Base-by-base conservation (phyloP, 768 basidiomycete genomes). In the Hypholoma sublateritium region DNA sequence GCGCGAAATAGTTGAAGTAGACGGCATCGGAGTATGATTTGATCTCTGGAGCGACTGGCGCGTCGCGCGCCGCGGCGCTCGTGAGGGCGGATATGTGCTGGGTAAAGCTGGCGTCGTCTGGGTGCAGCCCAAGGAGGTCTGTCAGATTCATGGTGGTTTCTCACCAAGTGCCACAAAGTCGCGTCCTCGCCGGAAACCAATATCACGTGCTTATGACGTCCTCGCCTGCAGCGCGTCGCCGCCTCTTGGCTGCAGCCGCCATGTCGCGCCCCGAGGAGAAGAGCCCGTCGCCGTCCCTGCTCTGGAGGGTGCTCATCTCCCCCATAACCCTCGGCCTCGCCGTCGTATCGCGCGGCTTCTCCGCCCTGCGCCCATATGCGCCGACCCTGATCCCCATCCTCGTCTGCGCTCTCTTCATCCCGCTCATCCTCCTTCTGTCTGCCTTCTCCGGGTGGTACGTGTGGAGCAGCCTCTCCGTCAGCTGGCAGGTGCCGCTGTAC, bases 21-120 rank as follows among this genome's bases (percentile, higher is more conserved):
- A 93, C 85, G 7, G 82, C 81, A 69, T 97, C 93, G 25, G 91
- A 68, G 69, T 92, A 95, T 0, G 85, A 76, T 68, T 91, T 93
- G 70, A 93, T 73, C 62, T 91, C 82, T 32, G 91, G 86, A n/a
- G 61, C 28, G 2, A 54, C 50, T 42, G 64, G 39, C 12, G 43
- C 32, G 45, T 56, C 22, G 16, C 32, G 13, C n/a, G 62, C 55
- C n/a, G 70, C 42, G 11, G 71, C 57, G 7, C 63, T 37, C 6
- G 73, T 63, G 13, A 85, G 64, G 7, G 65, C 65, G 9, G 66
- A 36, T 55, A 90, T 72, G 58, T 80, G 83, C 9, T 70, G 65
- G 5, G 70, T 39, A 19, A 90, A 64, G 11, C 63, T 60, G 14
- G 72, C 64, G 9, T 86, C 82, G 28, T 75, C 76, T 6, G 85